phyloP scores from a whole-genome alignment of 768 basidiomycete species.

The Hortiboletus campestris region DNA sequence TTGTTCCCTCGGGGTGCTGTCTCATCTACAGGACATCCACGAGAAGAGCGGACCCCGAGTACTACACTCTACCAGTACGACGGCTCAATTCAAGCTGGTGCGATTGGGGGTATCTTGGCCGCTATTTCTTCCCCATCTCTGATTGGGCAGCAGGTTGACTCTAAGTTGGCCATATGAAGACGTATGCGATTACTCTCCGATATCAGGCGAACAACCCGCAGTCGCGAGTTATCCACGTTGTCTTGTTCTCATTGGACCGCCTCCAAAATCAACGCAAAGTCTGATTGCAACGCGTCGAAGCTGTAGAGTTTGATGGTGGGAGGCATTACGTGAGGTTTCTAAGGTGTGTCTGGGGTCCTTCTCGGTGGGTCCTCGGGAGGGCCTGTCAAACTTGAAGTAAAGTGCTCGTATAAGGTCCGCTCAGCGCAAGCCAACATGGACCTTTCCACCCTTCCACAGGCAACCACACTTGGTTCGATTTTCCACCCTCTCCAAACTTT shows the following conservation, averaged over 20 bases:
- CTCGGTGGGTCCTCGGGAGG: constrained; percentile 19
- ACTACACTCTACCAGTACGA: not conserved
- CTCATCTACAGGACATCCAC: constrained; percentile 12
- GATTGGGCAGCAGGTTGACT: constrained; percentile 3
- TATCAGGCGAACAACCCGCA: constrained; percentile 1
- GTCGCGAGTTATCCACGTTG: constrained; percentile 7
- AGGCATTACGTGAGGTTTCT: constrained; percentile 18
- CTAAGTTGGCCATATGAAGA: constrained; percentile 4
- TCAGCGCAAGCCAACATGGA: constrained; percentile 49
- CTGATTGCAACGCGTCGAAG: not conserved
- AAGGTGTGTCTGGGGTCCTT: constrained; percentile 31
- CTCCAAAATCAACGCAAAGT: not conserved
- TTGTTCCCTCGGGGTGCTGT: constrained; percentile 2
- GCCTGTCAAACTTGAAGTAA: constrained; percentile 23
- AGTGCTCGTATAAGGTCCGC: constrained; percentile 58
- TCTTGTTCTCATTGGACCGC: not conserved
- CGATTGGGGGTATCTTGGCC: constrained; percentile 3
- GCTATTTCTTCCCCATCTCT: not conserved
- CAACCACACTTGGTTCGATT: constrained; percentile 33
- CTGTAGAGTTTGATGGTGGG: not conserved
- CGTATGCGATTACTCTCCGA: constrained; percentile 1
- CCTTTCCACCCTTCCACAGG: constrained; percentile 42
- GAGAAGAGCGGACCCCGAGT: constrained; percentile 16
- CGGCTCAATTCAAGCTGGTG: not conserved
- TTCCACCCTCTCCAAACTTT: constrained; percentile 6